Conservation (phyloP, 2,329 filamentous ascomycete species). For the Colletotrichum australisinense region DNA sequence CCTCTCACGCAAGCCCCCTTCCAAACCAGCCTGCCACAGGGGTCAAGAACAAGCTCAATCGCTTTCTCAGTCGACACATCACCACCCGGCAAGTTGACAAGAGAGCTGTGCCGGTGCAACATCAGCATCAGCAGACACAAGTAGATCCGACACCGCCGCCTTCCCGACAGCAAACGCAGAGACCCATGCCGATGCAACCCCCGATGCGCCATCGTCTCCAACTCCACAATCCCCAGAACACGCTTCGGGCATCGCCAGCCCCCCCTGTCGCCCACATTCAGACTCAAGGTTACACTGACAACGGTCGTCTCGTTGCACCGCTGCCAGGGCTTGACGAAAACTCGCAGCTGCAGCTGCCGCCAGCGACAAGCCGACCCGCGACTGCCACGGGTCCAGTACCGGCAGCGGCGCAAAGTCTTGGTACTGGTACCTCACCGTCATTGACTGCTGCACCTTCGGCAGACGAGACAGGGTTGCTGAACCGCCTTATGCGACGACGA, state of each 20-base stretch:
- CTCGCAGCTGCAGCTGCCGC: constrained; percentile 15
- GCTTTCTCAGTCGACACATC: constrained; percentile 18
- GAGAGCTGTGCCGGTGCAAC: background rate
- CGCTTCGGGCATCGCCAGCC: constrained; percentile 7
- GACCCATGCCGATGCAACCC: constrained; percentile 31
- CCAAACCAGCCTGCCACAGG: background rate
- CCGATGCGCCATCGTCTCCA: constrained; percentile 29
- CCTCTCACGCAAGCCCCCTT: constrained; percentile 4
- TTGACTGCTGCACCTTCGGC: constrained; percentile 12
- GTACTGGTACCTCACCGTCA: constrained; percentile 3
- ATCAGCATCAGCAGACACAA: constrained; percentile 9
- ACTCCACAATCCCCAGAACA: constrained; percentile 36
- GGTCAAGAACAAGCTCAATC: constrained; percentile 27
- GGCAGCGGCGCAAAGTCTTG: constrained; percentile 9
- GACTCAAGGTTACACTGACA: constrained; percentile 25
- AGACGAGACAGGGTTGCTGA: constrained; percentile 24
- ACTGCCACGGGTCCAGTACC: background rate
- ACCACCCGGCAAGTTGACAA: background rate
- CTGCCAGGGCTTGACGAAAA: constrained; percentile 29
- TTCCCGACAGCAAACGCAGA: background rate
- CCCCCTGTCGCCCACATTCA: constrained; percentile 13
- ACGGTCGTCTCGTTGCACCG: constrained; percentile 22
- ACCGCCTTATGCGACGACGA: constrained; percentile 27
- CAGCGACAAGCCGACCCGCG: background rate
- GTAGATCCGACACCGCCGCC: constrained; percentile 17